Evolutionary conservation across 371 early-diverging fungal species (phyloP), one percentile per base, ranked within the genome.

Genomic region (Apophysomyces variabilis): DNA sequence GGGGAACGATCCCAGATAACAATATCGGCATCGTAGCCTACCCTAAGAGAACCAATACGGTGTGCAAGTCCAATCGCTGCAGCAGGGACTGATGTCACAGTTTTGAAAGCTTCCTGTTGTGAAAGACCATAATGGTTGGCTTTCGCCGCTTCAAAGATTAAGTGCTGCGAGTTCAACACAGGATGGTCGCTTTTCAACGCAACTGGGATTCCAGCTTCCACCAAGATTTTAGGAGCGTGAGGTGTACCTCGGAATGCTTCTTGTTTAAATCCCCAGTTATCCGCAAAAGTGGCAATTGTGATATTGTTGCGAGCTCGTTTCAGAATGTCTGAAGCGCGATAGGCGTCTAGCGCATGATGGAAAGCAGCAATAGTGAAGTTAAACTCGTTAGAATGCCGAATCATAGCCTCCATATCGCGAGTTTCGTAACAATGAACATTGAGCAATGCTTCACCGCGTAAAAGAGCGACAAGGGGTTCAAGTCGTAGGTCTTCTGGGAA

Each of bases 341-440:
- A 92, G 4, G 94, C 94, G 61, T 91, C 91, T 32, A 91, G 71
- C 18, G 90, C 95, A 71, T 94, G 95, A 67, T 94, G 95, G 74
- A 94, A 89, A 7, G 95, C 88, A 3, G 82, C 60, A 57, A 94
- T 90, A 26, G 83, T 86, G 72, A 93, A 90, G 64, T 86, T 85
- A 76, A 87, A 94, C 73, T 94, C 92, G 58, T 86, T 73, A 14
- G 90, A 85, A 62, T 87, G 85, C 26, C 93, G 86, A 58, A 94
- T 71, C 84, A 93, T 85, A 50, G 91, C 89, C 71, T 90, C 91
- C 6, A 92, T 72, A 72, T 90, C 92, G 47, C 86, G 77, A 3
- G 89, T 79, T 68, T 89, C 87, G 58, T 89, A 90, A 57, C 93
- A 93, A 66, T 94, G 93, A 13, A 90, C 82, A 66, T 94, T 90